Base-by-base conservation (phyloP, 306 rosid species). In the Citrullus colocynthis region DNA sequence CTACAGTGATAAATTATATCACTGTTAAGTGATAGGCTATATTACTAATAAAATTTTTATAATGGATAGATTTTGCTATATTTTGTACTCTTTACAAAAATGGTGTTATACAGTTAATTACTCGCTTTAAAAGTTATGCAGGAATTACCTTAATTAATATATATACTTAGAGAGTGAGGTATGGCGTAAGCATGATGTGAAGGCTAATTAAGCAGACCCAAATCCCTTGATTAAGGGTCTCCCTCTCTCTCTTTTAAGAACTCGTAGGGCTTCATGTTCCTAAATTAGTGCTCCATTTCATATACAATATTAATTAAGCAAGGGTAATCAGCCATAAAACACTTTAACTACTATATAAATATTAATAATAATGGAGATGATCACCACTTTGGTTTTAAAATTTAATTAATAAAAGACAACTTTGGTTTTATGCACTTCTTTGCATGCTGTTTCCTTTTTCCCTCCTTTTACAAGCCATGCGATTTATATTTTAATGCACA, bases 221-320 rank as follows among this genome's bases (percentile, higher is more conserved):
- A 67, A 82, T 78, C 85, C 87, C 83, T 84, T 82, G 78, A 87
- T 89, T 75, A 76, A 82, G 89, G 89, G 79, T 81, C 76, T 69
- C 56, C 52, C 79, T 69, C 78, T 79, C 83, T 78, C 79, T 84
- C 85, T 79, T 89, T 82, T 64, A 48, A 52, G 80, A 85, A 79
- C 84, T 67, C 77, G 89, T 89, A 89, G 91, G 88, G 86, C 83
- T 87, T 76, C 17, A 52, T 84, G 87, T 88, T 87, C 93, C 83
- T 70, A 67, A 67, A 67, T 67, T 67, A 41, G 74, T 67, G 52
- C 51, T 67, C 54, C 52, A 67, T 30, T 67, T 69, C 36, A 69
- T 42, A 69, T 69, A 69, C 12, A 69, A 69, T 42, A 69, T 42
- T 20, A 69, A 69, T 69, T 69, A 69, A 69, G 6, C 37, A 44